Base-by-base conservation (phyloP, 495 filamentous ascomycete genomes). In the Hypoxylon trugodes region DNA sequence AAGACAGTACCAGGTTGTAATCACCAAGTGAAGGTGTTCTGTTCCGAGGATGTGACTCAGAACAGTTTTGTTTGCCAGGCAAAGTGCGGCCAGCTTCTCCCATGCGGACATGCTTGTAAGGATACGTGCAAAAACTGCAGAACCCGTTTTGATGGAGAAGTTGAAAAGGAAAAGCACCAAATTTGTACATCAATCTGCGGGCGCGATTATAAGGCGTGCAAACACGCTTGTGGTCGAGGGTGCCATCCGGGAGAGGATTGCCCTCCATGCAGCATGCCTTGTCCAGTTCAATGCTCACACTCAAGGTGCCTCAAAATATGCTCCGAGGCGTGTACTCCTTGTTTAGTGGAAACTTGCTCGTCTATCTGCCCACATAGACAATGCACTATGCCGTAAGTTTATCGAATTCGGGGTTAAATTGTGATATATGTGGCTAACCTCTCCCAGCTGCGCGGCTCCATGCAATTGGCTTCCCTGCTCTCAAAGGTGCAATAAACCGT, bases 391-490 rank as follows among this genome's bases (percentile, higher is more conserved):
- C 87, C 88, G 43, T 66, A 46, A 56, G 62, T 66, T 36, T n/a
- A 38, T 2, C 45, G 8, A n/a, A 16, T 12, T 3, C 6, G n/a
- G n/a, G n/a, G 22, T 19, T 33, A 19, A 7, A 4, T 10, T 30
- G 4, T 30, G 4, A 30, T 6, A 6, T n/a, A n/a, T 0, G 45
- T 48, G 4, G 33, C 58, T 54, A 36, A 61, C 40, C 21, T 6
- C 12, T 12, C 19, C 21, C 41, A 66, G 62, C 9, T 92, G 89
- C 59, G 84, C 86, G 0, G 88, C 82, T 0, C 89, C 89, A 1
- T 92, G 88, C 68, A 77, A 87, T 52, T 80, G 82, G 61, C 69
- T 87, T 6, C 89, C 89, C 19, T 92, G 89, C 59, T 85, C 81
- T 0, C 51, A 75, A 33, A 78, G 89, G 3, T 91, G 88, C 51